phyloP scores from a whole-genome alignment of 2,329 filamentous ascomycete species.

The Beauveria brongniartii region DNA sequence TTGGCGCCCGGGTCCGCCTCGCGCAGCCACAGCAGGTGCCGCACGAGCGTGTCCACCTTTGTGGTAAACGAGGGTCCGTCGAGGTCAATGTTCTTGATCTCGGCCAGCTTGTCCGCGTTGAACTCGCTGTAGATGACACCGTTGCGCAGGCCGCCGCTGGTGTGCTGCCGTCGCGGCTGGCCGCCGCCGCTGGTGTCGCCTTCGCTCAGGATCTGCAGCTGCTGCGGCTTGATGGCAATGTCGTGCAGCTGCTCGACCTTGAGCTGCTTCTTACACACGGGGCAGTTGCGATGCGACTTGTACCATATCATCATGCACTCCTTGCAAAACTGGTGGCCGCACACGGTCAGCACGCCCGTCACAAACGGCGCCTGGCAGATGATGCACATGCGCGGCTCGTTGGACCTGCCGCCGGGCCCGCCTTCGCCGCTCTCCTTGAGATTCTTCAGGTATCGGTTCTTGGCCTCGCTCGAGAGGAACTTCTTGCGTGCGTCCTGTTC shows the following conservation, averaged over 20 bases:
- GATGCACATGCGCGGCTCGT: constrained; percentile 64
- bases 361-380: constrained; percentile 77
- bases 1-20: constrained; percentile 80
- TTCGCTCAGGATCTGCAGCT: constrained; percentile 54
- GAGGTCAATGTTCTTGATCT: constrained; percentile 78
- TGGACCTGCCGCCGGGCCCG: constrained; percentile 37
- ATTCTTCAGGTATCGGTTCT: constrained; percentile 62
- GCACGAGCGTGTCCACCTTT: constrained; percentile 76
- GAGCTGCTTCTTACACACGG: constrained; percentile 70
- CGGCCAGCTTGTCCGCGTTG: constrained; percentile 58
- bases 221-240: constrained; percentile 73
- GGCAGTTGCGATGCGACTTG: constrained; percentile 65
- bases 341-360: constrained; percentile 74
- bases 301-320: constrained; percentile 80
- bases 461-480: constrained; percentile 58
- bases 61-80: constrained; percentile 69
- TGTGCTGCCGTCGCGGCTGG: constrained; percentile 17
- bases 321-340: constrained; percentile 88
- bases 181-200: constrained; percentile 6
- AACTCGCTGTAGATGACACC: constrained; percentile 70
- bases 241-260: constrained; percentile 65
- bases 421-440: constrained; percentile 43
- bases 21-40: constrained; percentile 80
- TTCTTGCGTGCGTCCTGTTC: constrained; percentile 42
- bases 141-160: constrained; percentile 44